These are phyloP conservation scores for Murraya paniculata DNA, from an alignment of 345 rosid genomes.

Conservation along the genomic window DNA sequence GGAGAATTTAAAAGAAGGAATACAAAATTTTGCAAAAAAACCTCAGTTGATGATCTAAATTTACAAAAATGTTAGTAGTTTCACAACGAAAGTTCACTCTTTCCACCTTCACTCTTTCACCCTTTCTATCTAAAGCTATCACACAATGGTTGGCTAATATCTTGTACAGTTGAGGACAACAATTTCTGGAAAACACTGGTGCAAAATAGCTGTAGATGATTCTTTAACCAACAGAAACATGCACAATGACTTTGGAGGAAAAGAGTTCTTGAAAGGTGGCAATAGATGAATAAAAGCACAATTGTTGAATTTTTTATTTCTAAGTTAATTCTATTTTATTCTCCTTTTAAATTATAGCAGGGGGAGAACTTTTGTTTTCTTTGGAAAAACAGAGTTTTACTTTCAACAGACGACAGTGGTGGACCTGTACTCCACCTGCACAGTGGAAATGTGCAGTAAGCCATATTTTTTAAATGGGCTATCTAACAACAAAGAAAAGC, in stretches of 20 bases:
- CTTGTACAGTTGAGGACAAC: background rate
- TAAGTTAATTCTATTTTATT: background rate
- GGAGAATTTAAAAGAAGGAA: background rate
- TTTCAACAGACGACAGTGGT: constrained; percentile 31
- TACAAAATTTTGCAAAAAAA: background rate
- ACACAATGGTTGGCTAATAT: background rate
- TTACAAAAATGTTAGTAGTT: background rate
- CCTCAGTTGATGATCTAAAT: background rate
- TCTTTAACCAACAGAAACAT: background rate
- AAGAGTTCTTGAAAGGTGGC: background rate
- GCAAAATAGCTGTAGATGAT: background rate
- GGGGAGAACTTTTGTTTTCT: background rate
- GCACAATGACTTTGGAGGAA: background rate
- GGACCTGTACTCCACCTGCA: constrained; percentile 52
- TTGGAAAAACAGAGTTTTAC: constrained; percentile 20
- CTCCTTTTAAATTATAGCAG: background rate
- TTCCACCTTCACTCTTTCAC: background rate
- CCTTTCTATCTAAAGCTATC: background rate
- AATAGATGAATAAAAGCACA: background rate
- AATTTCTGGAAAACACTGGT: background rate
- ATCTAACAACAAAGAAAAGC: constrained; percentile 8
- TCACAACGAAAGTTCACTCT: background rate
- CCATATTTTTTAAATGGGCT: constrained; percentile 22
- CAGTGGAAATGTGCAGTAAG: constrained; percentile 44
- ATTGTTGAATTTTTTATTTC: background rate